Conservation (phyloP, 2,329 filamentous ascomycete genomes). For the Clonostachys sp. region DNA sequence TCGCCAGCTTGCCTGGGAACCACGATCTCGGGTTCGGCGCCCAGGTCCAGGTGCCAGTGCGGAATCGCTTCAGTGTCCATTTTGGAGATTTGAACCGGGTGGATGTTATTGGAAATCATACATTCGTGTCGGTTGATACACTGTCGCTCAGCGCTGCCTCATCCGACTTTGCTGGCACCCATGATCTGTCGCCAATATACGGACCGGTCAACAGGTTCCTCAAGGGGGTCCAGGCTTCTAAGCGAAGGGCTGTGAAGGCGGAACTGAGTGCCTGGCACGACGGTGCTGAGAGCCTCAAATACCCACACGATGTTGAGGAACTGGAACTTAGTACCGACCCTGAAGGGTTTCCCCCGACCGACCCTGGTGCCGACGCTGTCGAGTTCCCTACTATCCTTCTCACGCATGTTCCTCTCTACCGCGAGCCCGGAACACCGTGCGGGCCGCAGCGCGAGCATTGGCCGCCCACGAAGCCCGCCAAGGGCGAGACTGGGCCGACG, state of each 20-base stretch:
- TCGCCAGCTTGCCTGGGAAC: conserved; percentile 86
- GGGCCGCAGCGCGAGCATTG: conserved; percentile 81
- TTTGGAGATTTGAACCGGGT: conserved; percentile 92
- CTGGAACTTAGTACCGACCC: conserved; percentile 12
- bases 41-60: conserved; percentile 74
- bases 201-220: conserved; percentile 74
- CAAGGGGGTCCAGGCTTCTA: conserved; percentile 56
- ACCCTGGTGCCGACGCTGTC: conserved; percentile 37
- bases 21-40: conserved; percentile 91
- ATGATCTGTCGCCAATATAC: conserved; percentile 62
- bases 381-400: conserved; percentile 86
- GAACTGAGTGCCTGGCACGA: conserved; percentile 62
- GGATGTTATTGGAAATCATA: conserved; percentile 91
- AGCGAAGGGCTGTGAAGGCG: conserved; percentile 62
- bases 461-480: conserved; percentile 62
- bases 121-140: conserved; percentile 85
- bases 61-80: conserved; percentile 78
- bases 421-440: conserved; percentile 77
- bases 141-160: conserved; percentile 77
- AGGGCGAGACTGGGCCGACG: conserved; percentile 49
- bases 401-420: conserved; percentile 86
- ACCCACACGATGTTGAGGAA: conserved; percentile 57
- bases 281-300: conserved; percentile 26
- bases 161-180: conserved; percentile 42
- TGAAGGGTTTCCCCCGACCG: neutral